Evolutionary conservation across 2,329 filamentous ascomycete genomes (phyloP).

Genomic region (Xylaria arbuscula): DNA sequence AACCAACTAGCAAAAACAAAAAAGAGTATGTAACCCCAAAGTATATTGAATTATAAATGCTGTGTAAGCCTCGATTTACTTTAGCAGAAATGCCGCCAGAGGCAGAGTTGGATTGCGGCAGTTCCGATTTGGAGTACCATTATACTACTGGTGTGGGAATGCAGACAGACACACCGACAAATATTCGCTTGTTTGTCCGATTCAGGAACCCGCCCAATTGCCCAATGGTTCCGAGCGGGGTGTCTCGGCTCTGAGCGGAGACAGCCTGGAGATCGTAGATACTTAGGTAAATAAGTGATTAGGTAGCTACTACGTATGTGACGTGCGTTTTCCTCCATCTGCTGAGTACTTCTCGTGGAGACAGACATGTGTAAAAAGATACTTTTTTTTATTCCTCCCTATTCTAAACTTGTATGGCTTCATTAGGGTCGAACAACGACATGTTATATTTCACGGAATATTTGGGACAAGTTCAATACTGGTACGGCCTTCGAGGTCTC

Average conservation of each 20-base stretch:
- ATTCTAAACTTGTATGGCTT: too few relatives aligned
- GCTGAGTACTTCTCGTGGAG: background rate
- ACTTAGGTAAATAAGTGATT: background rate
- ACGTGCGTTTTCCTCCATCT: background rate
- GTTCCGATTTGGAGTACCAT: slow-evolving; percentile 13
- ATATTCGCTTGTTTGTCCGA: slow-evolving; percentile 28
- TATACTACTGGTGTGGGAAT: background rate
- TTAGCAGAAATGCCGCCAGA: slow-evolving; percentile 22
- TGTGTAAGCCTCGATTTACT: background rate
- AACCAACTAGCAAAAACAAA: too few relatives aligned
- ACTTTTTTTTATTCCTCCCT: too few relatives aligned
- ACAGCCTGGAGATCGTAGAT: slow-evolving; percentile 1
- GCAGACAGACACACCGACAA: background rate
- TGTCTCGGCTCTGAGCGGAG: slow-evolving; percentile 15
- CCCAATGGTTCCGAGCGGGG: slow-evolving; percentile 18
- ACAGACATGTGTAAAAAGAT: background rate
- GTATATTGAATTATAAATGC: background rate
- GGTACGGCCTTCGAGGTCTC: background rate
- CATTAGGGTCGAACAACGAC: too few relatives aligned
- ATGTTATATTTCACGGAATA: background rate
- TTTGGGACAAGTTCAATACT: background rate
- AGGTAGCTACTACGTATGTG: background rate
- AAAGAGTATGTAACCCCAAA: too few relatives aligned
- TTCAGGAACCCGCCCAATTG: slow-evolving; percentile 9
- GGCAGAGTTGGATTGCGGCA: slow-evolving; percentile 16